These are phyloP conservation scores for Microsporum audouinii DNA, from an alignment of 2,329 filamentous ascomycete species.

Conservation along the genomic window DNA sequence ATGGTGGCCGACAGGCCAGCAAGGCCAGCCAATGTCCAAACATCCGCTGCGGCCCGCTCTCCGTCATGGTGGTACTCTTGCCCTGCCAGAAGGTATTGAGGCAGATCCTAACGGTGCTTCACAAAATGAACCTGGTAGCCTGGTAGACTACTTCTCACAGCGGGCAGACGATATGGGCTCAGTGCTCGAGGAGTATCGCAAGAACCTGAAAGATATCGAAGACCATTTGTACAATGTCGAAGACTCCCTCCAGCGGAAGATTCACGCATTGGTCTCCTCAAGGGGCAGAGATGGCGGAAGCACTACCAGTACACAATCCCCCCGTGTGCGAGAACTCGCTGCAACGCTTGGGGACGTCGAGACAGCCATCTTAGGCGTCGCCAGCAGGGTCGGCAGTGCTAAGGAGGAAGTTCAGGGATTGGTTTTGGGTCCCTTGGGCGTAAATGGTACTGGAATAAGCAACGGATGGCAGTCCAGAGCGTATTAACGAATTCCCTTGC, in stretches of 20 bases:
- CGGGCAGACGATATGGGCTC: slow-evolving; percentile 51
- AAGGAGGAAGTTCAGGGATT: slow-evolving; percentile 52
- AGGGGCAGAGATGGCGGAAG: slow-evolving; percentile 29
- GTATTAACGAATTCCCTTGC: neutral
- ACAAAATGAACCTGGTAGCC: slow-evolving; percentile 45
- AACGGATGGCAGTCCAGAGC: slow-evolving; percentile 10
- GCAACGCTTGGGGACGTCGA: slow-evolving; percentile 55
- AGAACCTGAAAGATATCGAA: slow-evolving; percentile 53
- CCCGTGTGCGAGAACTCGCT: slow-evolving; percentile 38
- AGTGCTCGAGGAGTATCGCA: slow-evolving; percentile 47
- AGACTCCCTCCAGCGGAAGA: slow-evolving; percentile 47
- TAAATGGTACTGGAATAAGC: slow-evolving; percentile 4
- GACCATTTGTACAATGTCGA: slow-evolving; percentile 54
- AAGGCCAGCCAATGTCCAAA: slow-evolving; percentile 27
- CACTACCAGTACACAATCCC: slow-evolving; percentile 34
- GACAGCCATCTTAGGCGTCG: slow-evolving; percentile 52
- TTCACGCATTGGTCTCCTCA: slow-evolving; percentile 43
- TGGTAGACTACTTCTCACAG: slow-evolving; percentile 53
- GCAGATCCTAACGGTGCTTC: slow-evolving; percentile 33
- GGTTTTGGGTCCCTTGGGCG: slow-evolving; percentile 32
- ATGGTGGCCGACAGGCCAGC: slow-evolving; percentile 32
- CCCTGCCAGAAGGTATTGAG: slow-evolving; percentile 38
- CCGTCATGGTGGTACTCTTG: slow-evolving; percentile 30
- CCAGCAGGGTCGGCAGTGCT: slow-evolving; percentile 47
- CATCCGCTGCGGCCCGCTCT: slow-evolving; percentile 28